Conservation (phyloP, 2,329 filamentous ascomycete species). For the Pseudogymnoascus sp. region DNA sequence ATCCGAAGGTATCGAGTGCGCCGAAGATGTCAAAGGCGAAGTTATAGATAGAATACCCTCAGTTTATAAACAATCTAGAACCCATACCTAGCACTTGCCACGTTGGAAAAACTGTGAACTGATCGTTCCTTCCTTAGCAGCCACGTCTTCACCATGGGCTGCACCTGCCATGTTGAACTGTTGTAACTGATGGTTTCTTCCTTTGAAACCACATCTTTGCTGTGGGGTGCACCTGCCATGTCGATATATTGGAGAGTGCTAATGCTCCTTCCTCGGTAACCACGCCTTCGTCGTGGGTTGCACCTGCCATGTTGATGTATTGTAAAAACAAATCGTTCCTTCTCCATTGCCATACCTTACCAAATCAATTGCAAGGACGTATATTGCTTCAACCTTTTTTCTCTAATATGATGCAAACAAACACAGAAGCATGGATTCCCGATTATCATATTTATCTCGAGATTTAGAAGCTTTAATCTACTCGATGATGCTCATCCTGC, state of each 20-base stretch:
- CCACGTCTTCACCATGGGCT: neutral
- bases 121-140: neutral
- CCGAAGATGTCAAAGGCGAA: slow-evolving; percentile 4
- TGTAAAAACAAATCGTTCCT: neutral
- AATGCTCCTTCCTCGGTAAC: neutral
- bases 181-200: neutral
- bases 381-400: neutral
- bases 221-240: neutral
- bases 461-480: neutral
- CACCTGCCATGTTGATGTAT: neutral
- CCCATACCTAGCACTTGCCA: neutral
- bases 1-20: neutral
- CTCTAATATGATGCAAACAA: neutral
- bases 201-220: neutral
- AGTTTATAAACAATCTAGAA: neutral
- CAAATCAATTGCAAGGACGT: neutral
- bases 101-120: neutral
- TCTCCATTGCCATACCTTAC: too few relatives aligned
- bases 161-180: neutral
- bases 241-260: neutral
- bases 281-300: neutral
- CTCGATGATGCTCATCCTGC: neutral
- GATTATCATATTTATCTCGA: neutral
- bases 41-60: neutral
- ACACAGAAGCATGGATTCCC: neutral